These are phyloP conservation scores for Hypoxylon cercidicola DNA, from an alignment of 495 filamentous ascomycete genomes.

Conservation along the genomic window DNA sequence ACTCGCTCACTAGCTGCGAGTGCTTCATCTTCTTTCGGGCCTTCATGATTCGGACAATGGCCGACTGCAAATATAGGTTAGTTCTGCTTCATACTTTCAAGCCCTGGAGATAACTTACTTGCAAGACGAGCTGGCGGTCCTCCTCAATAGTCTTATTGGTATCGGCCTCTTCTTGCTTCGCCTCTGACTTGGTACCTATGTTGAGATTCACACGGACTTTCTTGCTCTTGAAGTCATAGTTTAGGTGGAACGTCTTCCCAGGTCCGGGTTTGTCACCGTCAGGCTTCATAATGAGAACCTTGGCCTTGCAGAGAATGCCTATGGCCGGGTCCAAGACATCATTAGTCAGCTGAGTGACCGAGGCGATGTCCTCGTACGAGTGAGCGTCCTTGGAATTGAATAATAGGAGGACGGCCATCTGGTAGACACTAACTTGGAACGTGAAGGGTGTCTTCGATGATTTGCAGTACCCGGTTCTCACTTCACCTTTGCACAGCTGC, in stretches of 20 bases:
- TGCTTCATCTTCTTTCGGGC: constrained; percentile 99
- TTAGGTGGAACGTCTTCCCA: constrained; percentile 80
- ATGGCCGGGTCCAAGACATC: constrained; percentile 89
- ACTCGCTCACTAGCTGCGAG: constrained; percentile 89
- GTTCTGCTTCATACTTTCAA: constrained; percentile 1
- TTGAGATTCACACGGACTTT: constrained; percentile 98
- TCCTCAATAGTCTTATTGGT: constrained; percentile 99
- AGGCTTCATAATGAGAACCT: constrained; percentile 76
- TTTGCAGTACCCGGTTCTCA: constrained; percentile 92
- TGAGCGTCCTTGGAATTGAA: constrained; percentile 93
- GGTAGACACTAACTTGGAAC: constrained; percentile 96
- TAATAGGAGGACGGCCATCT: constrained; percentile 95
- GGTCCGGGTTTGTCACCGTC: constrained; percentile 79
- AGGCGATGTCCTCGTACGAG: constrained; percentile 85
- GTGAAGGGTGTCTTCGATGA: constrained; percentile 89
- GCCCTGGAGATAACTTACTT: constrained; percentile 70
- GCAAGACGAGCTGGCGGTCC: constrained; percentile 93
- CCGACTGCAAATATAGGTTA: constrained; percentile 71
- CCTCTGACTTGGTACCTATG: constrained; percentile 90
- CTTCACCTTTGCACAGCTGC: constrained; percentile 97
- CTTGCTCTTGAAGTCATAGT: constrained; percentile 96
- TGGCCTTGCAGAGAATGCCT: constrained; percentile 87
- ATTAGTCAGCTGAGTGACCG: constrained; percentile 77
- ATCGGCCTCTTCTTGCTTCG: constrained; percentile 93
- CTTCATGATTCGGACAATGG: constrained; percentile 99